Evolutionary conservation across 2,329 filamentous ascomycete species (phyloP), one percentile per base, ranked within the genome.

Genomic region (Mollisiaceae sp.): DNA sequence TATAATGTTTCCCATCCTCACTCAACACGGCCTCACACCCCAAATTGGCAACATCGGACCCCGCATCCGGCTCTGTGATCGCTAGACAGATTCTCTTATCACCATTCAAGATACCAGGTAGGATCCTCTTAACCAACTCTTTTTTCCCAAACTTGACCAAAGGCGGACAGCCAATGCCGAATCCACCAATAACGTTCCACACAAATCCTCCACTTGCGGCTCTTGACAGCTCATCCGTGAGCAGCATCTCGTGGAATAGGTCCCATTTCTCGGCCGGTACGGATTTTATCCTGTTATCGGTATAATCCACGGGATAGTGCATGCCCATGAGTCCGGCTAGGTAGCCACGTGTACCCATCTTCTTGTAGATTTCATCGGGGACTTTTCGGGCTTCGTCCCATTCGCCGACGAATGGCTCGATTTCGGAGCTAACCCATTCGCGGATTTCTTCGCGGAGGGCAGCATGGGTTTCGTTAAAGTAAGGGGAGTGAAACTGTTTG

Each of bases 41-140:
- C 71, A 99, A 78, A 80, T 97, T 98, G 66, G 95, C 95, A 11
- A 99, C 95, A 77, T 99, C 95, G 71, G 89, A 93, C 54, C 95
- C 95, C 14, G 94, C 95, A 80, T 98, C 94, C 67, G 91, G 95
- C 81, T 99, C 95, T 0, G 95, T 99, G 74, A 99, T 97, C 73
- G 95, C 95, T 68, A 99, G 83, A 80, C 95, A 99, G 77, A 99
- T 97, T 70, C 95, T 89, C 89, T 98, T 98, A 80, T 98, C 93
- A 69, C 95, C 95, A 68, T 86, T 88, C 64, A 99, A 81, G 70
- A 99, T 94, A 15, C 88, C 93, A 0, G 95, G 95, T 62, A 97
- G 80, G 76, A 99, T 93, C 63, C 94, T 89, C 74, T 98, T 88
- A 69, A 96, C 88, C 63, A 98, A 85, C 47, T 86, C 82, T 82